phyloP scores from a whole-genome alignment of 2,329 filamentous ascomycete genomes.

The Colletotrichum sp. region DNA sequence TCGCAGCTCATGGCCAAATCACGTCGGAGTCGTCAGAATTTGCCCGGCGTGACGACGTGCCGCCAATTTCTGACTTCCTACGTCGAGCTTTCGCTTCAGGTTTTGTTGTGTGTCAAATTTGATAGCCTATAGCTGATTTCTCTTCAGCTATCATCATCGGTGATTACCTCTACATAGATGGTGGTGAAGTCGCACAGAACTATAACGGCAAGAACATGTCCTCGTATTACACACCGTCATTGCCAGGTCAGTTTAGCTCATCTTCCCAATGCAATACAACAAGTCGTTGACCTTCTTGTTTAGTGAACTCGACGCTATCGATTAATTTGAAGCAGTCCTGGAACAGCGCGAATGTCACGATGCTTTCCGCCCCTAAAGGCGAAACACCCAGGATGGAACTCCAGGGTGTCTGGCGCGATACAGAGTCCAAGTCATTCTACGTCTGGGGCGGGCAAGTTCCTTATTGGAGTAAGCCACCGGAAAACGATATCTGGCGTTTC shows the following conservation, averaged over 20 bases:
- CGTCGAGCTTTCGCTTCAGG: background rate
- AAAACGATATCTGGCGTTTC: constrained; percentile 36
- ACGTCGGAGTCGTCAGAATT: background rate
- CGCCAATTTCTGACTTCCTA: background rate
- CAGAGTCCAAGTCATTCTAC: constrained; percentile 32
- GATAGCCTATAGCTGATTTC: background rate
- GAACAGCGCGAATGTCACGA: constrained; percentile 35
- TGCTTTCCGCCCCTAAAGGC: constrained; percentile 32
- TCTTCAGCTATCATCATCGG: constrained; percentile 31
- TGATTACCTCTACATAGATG: constrained; percentile 43
- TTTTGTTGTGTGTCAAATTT: background rate
- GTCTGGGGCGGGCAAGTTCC: constrained; percentile 36
- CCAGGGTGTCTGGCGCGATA: constrained; percentile 37
- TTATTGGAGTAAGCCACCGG: constrained; percentile 24
- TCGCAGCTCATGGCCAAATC: background rate
- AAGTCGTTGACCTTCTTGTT: background rate
- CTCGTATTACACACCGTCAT: background rate
- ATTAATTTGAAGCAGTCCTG: constrained; percentile 36
- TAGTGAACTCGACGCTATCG: constrained; percentile 38
- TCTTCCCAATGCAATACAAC: background rate
- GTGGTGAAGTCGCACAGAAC: constrained; percentile 32
- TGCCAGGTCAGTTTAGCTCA: background rate
- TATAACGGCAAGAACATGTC: constrained; percentile 28
- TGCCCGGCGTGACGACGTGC: background rate
- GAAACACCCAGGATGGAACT: constrained; percentile 30